Evolutionary conservation across 192 early-diverging fungal genomes (phyloP).

Genomic region (Backusella morwellensis): DNA sequence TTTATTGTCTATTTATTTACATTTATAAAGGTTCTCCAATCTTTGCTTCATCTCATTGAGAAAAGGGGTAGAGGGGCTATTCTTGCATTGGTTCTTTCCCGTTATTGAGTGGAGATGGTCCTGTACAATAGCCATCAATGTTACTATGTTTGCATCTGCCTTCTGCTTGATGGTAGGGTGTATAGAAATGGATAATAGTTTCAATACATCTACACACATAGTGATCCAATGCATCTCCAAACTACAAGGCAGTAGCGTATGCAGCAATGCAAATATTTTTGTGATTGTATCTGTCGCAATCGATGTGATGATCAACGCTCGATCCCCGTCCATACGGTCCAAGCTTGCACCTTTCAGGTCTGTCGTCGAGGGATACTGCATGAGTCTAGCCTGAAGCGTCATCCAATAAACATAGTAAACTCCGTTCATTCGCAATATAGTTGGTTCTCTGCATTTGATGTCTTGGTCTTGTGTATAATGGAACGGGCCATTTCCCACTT

Average conservation of each 20-base stretch:
- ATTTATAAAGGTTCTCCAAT: conserved; percentile 3
- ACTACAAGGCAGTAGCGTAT: conserved; percentile 18
- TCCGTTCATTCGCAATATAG: conserved; percentile 13
- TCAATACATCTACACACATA: conserved; percentile 17
- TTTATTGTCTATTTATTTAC: background rate
- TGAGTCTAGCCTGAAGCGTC: conserved; percentile 13
- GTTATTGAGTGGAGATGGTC: background rate
- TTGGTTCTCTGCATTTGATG: conserved; percentile 5
- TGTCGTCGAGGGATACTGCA: conserved; percentile 3
- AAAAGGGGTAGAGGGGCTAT: background rate
- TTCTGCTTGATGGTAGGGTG: background rate
- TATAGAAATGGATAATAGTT: conserved; percentile 4
- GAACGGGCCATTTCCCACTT: conserved; percentile 7
- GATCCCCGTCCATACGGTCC: conserved; percentile 12
- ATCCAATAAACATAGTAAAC: conserved; percentile 25
- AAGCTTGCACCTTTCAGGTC: conserved; percentile 15
- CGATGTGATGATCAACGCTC: conserved; percentile 21
- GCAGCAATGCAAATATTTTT: conserved; percentile 6
- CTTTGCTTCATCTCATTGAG: background rate
- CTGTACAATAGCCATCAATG: background rate
- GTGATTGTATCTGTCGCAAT: conserved; percentile 25
- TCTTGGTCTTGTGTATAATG: conserved; percentile 11
- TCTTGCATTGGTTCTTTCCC: background rate
- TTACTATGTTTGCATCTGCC: background rate
- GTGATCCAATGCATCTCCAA: conserved; percentile 21